A percentile compares a stretch with the other conserved stretches of the same genome.
Conservation (phyloP, 495 filamentous ascomycete genomes). For the Choiromyces venosus region DNA sequence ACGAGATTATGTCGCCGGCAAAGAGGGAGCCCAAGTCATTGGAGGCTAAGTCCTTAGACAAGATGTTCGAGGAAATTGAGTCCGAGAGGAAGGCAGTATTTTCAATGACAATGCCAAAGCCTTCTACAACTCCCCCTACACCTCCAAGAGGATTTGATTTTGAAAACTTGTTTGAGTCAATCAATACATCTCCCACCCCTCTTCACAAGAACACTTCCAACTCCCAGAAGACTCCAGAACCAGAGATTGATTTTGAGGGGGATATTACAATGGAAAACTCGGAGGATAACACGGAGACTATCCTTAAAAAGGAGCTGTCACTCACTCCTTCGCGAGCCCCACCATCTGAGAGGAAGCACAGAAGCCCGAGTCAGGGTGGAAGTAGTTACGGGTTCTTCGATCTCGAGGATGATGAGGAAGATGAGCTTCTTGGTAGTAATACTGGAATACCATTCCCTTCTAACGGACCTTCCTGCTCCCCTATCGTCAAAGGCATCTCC, state of each 20-base stretch:
- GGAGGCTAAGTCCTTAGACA: not conserved
- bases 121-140: constrained; percentile 10
- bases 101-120: not conserved
- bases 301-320: constrained; percentile 8
- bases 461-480: not conserved
- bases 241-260: constrained; percentile 2
- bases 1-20: not conserved
- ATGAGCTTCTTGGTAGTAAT: constrained; percentile 2
- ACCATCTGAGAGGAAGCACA: constrained; percentile 6
- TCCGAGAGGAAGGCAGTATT: not conserved
- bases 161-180: not conserved
- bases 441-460: not conserved
- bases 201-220: not conserved
- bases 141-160: constrained; percentile 4
- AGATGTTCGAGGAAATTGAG: not conserved
- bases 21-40: not conserved
- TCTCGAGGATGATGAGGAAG: constrained; percentile 21
- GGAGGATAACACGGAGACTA: constrained; percentile 3
- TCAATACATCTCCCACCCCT: not conserved
- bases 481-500: not conserved
- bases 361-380: constrained; percentile 11
- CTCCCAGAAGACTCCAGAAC: not conserved
- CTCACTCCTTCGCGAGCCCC: constrained; percentile 12
- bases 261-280: constrained; percentile 14
- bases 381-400: constrained; percentile 25